Evolutionary conservation across 2,329 filamentous ascomycete species (phyloP).

Genomic region (Fusarium veterinarium): DNA sequence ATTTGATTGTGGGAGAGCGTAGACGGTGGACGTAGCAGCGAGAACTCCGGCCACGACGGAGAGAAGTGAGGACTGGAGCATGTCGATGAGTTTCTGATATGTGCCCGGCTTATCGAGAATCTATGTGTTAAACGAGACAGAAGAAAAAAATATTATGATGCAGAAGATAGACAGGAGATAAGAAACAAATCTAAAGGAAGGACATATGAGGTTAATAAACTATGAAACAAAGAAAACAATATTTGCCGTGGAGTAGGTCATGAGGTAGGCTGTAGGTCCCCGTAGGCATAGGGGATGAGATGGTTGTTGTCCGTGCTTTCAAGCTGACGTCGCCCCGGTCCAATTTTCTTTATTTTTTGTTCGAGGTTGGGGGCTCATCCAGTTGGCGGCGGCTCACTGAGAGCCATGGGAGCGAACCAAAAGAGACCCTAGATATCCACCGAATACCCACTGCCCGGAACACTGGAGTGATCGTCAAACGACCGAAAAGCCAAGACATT

Average conservation of each 20-base stretch:
- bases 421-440: constrained; percentile 12
- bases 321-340: constrained; percentile 43
- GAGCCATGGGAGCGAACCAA: constrained; percentile 5
- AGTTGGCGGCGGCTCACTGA: not conserved
- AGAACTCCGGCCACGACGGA: constrained; percentile 35
- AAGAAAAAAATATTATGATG: not conserved
- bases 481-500: constrained; percentile 23
- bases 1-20: constrained; percentile 42
- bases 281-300: constrained; percentile 12
- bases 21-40: constrained; percentile 37
- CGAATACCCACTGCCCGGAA: not conserved
- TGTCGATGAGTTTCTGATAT: constrained; percentile 8
- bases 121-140: not conserved
- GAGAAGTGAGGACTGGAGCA: constrained; percentile 42
- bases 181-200: constrained; percentile 11
- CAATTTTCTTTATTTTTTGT: constrained; percentile 26
- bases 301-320: constrained; percentile 32
- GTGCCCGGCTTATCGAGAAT: not conserved
- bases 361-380: constrained; percentile 14
- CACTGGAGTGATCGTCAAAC: constrained; percentile 26
- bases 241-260: constrained; percentile 2
- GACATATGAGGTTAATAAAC: constrained; percentile 16
- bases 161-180: constrained; percentile 4
- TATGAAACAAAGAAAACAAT: constrained; percentile 28
- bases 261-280: not conserved